A percentile compares a stretch with the other conserved stretches of the same genome.
Conservation (phyloP, 2,329 filamentous ascomycete genomes). For the Diaporthe citriasiana region DNA sequence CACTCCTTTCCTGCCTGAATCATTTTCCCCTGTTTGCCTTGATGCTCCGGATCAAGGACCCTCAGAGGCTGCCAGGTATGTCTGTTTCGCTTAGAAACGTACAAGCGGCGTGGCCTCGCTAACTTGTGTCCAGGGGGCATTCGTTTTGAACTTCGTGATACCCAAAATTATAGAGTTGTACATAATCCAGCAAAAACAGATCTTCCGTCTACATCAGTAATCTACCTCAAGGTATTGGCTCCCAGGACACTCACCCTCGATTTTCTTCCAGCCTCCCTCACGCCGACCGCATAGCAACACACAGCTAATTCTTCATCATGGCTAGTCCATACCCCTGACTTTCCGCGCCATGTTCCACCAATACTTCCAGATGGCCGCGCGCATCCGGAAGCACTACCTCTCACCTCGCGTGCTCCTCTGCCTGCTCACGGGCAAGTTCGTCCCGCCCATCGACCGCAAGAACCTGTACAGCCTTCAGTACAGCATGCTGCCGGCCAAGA, state of each 20-base stretch:
- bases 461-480: constrained; percentile 98
- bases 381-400: constrained; percentile 95
- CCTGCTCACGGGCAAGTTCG: constrained; percentile 90
- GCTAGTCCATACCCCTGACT: constrained; percentile 86
- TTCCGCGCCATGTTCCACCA: constrained; percentile 97
- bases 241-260: not conserved
- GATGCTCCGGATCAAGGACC: constrained; percentile 96
- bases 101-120: constrained; percentile 41
- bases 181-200: constrained; percentile 54
- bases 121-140: constrained; percentile 74
- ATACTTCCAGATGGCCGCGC: constrained; percentile 93
- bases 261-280: constrained; percentile 7
- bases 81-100: constrained; percentile 13
- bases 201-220: constrained; percentile 80
- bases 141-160: constrained; percentile 89
- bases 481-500: constrained; percentile 90
- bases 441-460: constrained; percentile 94
- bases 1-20: constrained; percentile 91
- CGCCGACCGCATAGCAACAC: constrained; percentile 21
- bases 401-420: constrained; percentile 90
- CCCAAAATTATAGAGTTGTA: constrained; percentile 65
- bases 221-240: constrained; percentile 81
- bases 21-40: constrained; percentile 98
- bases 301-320: not conserved
- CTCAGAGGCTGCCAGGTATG: constrained; percentile 85